Evolutionary conservation across 2,329 filamentous ascomycete species (phyloP).

Genomic region (Cladosporium cucumerinum): DNA sequence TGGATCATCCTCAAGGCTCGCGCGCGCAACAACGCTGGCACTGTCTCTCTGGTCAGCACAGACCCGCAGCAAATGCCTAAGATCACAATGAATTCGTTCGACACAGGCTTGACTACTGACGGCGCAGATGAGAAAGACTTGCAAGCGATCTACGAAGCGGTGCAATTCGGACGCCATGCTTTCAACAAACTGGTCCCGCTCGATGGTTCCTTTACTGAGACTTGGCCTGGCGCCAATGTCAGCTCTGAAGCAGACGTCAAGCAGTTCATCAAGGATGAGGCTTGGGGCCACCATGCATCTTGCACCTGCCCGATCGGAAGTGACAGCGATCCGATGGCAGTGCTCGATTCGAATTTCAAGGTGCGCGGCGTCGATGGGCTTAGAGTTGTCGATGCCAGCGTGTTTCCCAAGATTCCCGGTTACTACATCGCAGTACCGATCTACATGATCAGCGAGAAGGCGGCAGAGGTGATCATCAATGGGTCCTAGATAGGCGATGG

Average conservation of each 20-base stretch:
- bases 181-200: conserved; percentile 23
- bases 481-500: conserved; percentile 36
- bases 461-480: conserved; percentile 27
- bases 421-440: conserved; percentile 34
- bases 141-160: conserved; percentile 53
- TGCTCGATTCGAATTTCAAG: conserved; percentile 36
- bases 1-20: conserved; percentile 59
- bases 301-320: conserved; percentile 42
- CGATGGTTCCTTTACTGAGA: conserved; percentile 15
- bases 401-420: conserved; percentile 27
- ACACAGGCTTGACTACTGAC: conserved; percentile 9
- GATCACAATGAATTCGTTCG: conserved; percentile 26
- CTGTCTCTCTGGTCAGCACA: conserved; percentile 31
- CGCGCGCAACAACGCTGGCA: conserved; percentile 51
- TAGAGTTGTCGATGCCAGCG: conserved; percentile 37
- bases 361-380: conserved; percentile 38
- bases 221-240: conserved; percentile 13
- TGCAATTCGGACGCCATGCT: conserved; percentile 49
- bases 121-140: conserved; percentile 39
- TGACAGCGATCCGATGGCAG: conserved; percentile 41
- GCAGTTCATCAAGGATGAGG: conserved; percentile 16
- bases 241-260: conserved; percentile 15
- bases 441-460: conserved; percentile 40
- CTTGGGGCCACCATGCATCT: conserved; percentile 37
- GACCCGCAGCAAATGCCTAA: conserved; percentile 5